Evolutionary conservation across 768 basidiomycete genomes (phyloP).

Genomic region (Porphyrellus cyaneotinctus): DNA sequence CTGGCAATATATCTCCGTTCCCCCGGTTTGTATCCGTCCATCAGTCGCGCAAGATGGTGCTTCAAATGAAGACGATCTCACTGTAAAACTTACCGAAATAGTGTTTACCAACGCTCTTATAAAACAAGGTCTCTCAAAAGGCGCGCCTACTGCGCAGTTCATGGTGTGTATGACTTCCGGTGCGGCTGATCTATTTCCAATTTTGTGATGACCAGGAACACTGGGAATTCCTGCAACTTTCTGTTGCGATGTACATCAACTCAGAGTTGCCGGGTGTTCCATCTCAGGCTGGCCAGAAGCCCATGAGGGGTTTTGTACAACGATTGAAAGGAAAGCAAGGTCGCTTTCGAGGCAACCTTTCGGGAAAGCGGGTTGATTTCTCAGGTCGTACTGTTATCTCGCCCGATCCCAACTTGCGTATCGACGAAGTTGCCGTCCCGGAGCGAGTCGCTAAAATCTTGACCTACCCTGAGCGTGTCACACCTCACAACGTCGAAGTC

Average conservation of each 20-base stretch:
- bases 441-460: conserved; percentile 92
- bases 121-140: conserved; percentile 83
- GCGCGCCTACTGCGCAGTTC: conserved; percentile 81
- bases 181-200: conserved; percentile 1
- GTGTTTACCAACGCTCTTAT: conserved; percentile 92
- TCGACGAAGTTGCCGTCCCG: conserved; percentile 97
- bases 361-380: conserved; percentile 98
- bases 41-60: conserved; percentile 97
- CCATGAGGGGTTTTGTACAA: conserved; percentile 96
- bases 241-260: conserved; percentile 97
- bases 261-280: conserved; percentile 94
- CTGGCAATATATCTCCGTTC: conserved; percentile 98
- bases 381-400: conserved; percentile 98
- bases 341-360: conserved; percentile 96
- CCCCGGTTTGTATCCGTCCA: conserved; percentile 95
- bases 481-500: conserved; percentile 78
- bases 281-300: conserved; percentile 82
- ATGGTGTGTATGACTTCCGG: conserved; percentile 50
- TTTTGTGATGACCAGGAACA: conserved; percentile 61
- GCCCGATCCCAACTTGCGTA: conserved; percentile 96
- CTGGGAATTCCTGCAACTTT: conserved; percentile 96
- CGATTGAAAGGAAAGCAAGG: conserved; percentile 98
- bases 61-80: conserved; percentile 97
- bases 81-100: conserved; percentile 95
- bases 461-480: conserved; percentile 96